These are phyloP conservation scores for Ustilago trichophora DNA, from an alignment of 1,284 basidiomycete species.

Conservation along the genomic window DNA sequence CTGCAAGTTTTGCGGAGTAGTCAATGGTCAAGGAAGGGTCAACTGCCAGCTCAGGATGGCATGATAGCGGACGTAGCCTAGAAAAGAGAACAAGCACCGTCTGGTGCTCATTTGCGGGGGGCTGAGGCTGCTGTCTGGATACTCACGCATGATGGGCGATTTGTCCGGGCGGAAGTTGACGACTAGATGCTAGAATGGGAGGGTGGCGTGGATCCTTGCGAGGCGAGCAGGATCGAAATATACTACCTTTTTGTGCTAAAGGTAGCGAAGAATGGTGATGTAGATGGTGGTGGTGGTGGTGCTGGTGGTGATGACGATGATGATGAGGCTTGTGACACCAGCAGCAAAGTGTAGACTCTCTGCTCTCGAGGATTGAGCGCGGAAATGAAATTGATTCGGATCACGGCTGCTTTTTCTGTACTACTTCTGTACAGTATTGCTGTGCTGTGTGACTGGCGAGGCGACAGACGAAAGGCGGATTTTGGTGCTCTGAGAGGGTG, in stretches of 20 bases:
- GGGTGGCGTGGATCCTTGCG: slow-evolving; percentile 9
- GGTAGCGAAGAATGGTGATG: slow-evolving; percentile 13
- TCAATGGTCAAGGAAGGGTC: not conserved
- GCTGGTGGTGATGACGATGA: slow-evolving; percentile 14
- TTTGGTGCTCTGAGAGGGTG: too few relatives aligned
- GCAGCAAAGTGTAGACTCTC: not conserved
- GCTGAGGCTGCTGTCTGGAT: too few relatives aligned
- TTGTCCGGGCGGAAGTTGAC: slow-evolving; percentile 5
- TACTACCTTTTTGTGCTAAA: slow-evolving; percentile 9
- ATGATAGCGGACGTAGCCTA: too few relatives aligned
- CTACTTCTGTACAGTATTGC: too few relatives aligned
- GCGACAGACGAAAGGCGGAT: too few relatives aligned
- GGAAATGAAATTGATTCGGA: slow-evolving; percentile 24
- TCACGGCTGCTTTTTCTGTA: slow-evolving; percentile 30
- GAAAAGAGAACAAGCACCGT: too few relatives aligned
- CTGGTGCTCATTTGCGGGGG: too few relatives aligned
- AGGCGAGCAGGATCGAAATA: slow-evolving; percentile 2
- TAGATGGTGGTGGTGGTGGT: too few relatives aligned
- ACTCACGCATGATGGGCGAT: slow-evolving; percentile 40
- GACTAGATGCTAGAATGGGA: slow-evolving; percentile 2
- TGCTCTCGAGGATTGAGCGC: too few relatives aligned
- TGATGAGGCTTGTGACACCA: slow-evolving; percentile 20
- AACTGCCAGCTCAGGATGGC: not conserved
- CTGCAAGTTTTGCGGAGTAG: slow-evolving; percentile 35
- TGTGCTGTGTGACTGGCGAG: too few relatives aligned